phyloP scores from a whole-genome alignment of 2,329 filamentous ascomycete species.

The Bipolaris gigantea region DNA sequence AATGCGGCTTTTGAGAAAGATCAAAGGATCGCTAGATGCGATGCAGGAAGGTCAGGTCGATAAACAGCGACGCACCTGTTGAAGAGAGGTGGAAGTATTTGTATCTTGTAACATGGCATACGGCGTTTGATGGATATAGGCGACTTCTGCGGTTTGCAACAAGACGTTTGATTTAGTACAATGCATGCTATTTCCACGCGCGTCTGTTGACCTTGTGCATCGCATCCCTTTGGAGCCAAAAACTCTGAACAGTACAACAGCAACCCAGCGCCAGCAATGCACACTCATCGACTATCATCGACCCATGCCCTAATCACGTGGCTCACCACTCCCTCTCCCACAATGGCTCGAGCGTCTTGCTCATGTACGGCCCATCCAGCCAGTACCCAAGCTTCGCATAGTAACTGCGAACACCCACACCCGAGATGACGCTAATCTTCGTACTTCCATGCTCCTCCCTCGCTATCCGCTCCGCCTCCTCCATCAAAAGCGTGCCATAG shows the following conservation, averaged over 20 bases:
- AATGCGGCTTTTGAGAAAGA: neutral
- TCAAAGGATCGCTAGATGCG: neutral
- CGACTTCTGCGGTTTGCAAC: constrained; percentile 7
- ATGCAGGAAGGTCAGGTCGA: neutral
- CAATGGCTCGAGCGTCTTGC: constrained; percentile 40
- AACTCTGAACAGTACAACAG: neutral
- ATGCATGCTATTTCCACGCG: constrained; percentile 4
- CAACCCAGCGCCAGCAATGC: constrained; percentile 20
- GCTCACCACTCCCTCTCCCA: constrained; percentile 40
- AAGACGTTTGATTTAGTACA: constrained; percentile 8
- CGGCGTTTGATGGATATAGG: constrained; percentile 19
- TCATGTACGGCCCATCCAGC: constrained; percentile 81
- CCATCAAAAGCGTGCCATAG: constrained; percentile 94
- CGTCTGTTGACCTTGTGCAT: constrained; percentile 1
- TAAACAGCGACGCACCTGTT: neutral
- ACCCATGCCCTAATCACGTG: neutral
- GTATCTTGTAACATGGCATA: constrained; percentile 22
- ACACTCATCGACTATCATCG: neutral
- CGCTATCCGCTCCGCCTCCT: constrained; percentile 94
- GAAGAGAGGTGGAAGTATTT: constrained; percentile 5
- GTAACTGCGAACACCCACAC: constrained; percentile 92
- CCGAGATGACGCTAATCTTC: constrained; percentile 98
- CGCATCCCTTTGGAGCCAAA: neutral
- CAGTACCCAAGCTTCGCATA: constrained; percentile 92
- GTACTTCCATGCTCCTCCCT: constrained; percentile 88